phyloP scores from a whole-genome alignment of 169 alveolate genomes.

The Neospora caninum region DNA sequence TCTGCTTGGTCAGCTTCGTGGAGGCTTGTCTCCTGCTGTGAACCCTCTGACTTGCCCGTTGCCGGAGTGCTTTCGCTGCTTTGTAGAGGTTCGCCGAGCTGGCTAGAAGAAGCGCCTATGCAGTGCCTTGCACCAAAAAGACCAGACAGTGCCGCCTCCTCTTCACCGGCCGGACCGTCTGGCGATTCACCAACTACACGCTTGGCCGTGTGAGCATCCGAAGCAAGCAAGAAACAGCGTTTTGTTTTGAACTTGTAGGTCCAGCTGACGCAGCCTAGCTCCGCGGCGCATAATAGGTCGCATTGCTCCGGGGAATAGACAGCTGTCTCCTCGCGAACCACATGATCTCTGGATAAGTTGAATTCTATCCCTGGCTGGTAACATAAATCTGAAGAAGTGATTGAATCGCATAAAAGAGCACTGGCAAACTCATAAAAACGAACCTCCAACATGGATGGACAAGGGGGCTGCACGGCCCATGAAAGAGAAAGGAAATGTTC shows the following conservation, averaged over 20 bases:
- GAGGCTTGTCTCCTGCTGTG: neutral
- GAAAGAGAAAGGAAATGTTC: no score
- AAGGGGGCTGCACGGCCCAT: no score
- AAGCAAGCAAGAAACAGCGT: neutral
- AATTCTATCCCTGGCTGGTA: neutral
- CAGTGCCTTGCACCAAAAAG: slow-evolving; percentile 13
- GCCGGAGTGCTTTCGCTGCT: neutral
- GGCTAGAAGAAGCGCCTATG: neutral
- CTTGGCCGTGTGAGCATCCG: neutral
- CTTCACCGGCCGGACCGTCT: neutral
- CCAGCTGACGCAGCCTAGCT: slow-evolving; percentile 2
- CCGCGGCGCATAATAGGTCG: slow-evolving; percentile 25
- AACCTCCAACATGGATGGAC: no score
- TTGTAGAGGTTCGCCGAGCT: neutral
- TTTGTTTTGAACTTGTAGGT: neutral
- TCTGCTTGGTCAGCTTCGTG: neutral
- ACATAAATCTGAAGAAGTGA: slow-evolving; percentile 9
- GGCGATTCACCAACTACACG: neutral
- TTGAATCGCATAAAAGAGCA: no score
- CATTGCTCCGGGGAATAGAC: neutral
- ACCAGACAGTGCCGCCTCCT: neutral
- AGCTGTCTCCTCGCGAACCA: neutral
- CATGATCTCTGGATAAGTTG: neutral
- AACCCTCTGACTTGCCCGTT: neutral
- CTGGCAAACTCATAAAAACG: neutral